These are phyloP conservation scores for Hypoxylon sp. DNA, from an alignment of 2,329 filamentous ascomycete species.

Conservation along the genomic window DNA sequence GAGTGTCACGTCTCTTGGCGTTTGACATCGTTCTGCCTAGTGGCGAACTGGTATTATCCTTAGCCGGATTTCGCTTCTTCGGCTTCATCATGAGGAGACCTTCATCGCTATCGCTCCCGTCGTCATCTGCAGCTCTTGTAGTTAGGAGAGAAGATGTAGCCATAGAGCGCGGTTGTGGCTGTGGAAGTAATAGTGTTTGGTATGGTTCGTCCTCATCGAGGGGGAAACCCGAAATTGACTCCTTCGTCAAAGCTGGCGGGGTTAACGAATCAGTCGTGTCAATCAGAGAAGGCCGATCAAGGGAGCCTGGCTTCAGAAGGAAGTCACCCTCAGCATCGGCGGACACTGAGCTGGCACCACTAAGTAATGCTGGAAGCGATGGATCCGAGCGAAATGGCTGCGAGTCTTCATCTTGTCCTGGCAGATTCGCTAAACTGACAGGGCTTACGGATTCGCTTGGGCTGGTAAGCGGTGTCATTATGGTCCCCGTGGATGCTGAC, in stretches of 20 bases:
- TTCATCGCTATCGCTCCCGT: constrained; percentile 63
- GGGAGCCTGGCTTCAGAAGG: constrained; percentile 58
- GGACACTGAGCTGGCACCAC: constrained; percentile 70
- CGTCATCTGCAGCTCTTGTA: constrained; percentile 48
- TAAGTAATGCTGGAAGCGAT: constrained; percentile 69
- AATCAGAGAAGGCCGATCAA: constrained; percentile 56
- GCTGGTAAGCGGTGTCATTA: constrained; percentile 63
- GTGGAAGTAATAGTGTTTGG: constrained; percentile 40
- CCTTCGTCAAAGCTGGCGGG: constrained; percentile 60
- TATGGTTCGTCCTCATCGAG: constrained; percentile 49
- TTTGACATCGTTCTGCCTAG: constrained; percentile 47
- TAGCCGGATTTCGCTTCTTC: constrained; percentile 53
- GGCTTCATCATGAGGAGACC: constrained; percentile 63
- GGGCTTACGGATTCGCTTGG: constrained; percentile 63
- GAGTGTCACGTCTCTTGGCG: constrained; percentile 64
- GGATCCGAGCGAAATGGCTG: constrained; percentile 69
- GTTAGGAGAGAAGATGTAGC: constrained; percentile 35
- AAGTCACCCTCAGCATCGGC: constrained; percentile 70
- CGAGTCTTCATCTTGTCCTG: constrained; percentile 52
- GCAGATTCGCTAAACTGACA: constrained; percentile 50
- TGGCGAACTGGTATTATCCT: constrained; percentile 43
- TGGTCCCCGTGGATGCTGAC: constrained; percentile 58
- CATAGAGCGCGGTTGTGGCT: constrained; percentile 31
- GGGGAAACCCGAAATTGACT: constrained; percentile 56
- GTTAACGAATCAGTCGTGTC: constrained; percentile 64